These are phyloP conservation scores for Amylocystis lapponica DNA, from an alignment of 768 basidiomycete species.

Conservation along the genomic window DNA sequence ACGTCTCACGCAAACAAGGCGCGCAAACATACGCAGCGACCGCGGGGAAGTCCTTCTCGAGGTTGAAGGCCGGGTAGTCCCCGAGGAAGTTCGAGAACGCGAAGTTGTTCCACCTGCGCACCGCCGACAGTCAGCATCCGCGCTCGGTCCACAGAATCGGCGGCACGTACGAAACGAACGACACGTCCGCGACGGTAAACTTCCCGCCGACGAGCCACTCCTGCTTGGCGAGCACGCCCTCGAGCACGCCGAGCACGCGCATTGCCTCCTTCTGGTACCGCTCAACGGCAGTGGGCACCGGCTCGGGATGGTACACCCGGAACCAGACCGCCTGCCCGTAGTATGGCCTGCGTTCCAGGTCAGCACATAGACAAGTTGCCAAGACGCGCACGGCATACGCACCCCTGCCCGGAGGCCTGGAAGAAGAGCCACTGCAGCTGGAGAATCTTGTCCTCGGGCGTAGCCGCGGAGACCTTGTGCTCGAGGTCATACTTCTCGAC, in stretches of 20 bases:
- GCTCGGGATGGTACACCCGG: conserved; percentile 20
- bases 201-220: conserved; percentile 24
- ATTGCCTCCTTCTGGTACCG: conserved; percentile 24
- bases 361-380: background rate
- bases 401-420: conserved; percentile 27
- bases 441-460: conserved; percentile 10
- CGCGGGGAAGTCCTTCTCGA: conserved; percentile 18
- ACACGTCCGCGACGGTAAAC: conserved; percentile 21
- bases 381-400: background rate
- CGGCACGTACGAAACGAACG: conserved; percentile 15
- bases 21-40: conserved; percentile 9
- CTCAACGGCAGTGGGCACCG: conserved; percentile 23
- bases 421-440: conserved; percentile 41
- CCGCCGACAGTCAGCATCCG: background rate
- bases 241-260: conserved; percentile 23
- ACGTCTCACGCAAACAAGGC: background rate
- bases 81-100: conserved; percentile 7
- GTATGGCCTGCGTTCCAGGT: conserved; percentile 15
- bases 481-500: conserved; percentile 41
- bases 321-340: conserved; percentile 25
- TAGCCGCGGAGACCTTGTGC: conserved; percentile 22
- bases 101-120: conserved; percentile 14
- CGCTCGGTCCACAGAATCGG: background rate
- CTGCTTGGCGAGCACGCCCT: conserved; percentile 23
- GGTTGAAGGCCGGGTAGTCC: conserved; percentile 6